Conservation (phyloP, 805 yeast species). For the Saturnispora diversa region DNA sequence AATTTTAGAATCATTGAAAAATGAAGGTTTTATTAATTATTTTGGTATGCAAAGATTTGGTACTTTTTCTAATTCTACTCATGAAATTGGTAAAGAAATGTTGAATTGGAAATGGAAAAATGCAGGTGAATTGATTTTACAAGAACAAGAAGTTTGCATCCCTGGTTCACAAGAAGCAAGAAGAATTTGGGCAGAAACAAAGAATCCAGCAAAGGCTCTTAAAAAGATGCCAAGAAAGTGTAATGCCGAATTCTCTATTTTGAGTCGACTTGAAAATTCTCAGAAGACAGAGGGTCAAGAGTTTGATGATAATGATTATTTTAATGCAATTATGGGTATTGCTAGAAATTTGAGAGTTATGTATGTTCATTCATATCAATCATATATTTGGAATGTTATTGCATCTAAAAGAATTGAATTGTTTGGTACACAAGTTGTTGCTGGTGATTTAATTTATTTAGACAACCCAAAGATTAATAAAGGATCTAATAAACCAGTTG, state of each 20-base stretch:
- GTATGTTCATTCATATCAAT: slow-evolving; percentile 97
- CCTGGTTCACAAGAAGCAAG: slow-evolving; percentile 84
- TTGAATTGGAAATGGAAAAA: slow-evolving; percentile 68
- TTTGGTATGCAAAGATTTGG: slow-evolving; percentile 99
- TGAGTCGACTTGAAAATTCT: slow-evolving; percentile 51
- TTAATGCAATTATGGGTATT: slow-evolving; percentile 76
- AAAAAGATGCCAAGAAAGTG: slow-evolving; percentile 80
- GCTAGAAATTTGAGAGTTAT: slow-evolving; percentile 88
- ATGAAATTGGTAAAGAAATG: slow-evolving; percentile 67
- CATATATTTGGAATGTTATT: slow-evolving; percentile 87
- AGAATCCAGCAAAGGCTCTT: slow-evolving; percentile 57
- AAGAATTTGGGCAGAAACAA: slow-evolving; percentile 67
- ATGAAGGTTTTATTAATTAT: slow-evolving; percentile 82
- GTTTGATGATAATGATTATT: slow-evolving; percentile 48
- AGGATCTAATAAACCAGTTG: slow-evolving; percentile 21
- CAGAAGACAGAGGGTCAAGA: slow-evolving; percentile 38
- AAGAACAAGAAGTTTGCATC: slow-evolving; percentile 77
- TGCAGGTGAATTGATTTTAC: slow-evolving; percentile 69
- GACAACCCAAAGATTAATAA: slow-evolving; percentile 26
- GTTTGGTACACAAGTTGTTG: slow-evolving; percentile 62
- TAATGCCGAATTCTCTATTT: slow-evolving; percentile 72
- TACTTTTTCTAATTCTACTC: slow-evolving; percentile 89
- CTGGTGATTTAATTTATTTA: slow-evolving; percentile 69
- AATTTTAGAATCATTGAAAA: slow-evolving; percentile 50
- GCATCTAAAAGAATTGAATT: slow-evolving; percentile 68